These are phyloP conservation scores for Eleusine indica DNA, from an alignment of 176 grass and related monocot genomes.

Conservation along the genomic window DNA sequence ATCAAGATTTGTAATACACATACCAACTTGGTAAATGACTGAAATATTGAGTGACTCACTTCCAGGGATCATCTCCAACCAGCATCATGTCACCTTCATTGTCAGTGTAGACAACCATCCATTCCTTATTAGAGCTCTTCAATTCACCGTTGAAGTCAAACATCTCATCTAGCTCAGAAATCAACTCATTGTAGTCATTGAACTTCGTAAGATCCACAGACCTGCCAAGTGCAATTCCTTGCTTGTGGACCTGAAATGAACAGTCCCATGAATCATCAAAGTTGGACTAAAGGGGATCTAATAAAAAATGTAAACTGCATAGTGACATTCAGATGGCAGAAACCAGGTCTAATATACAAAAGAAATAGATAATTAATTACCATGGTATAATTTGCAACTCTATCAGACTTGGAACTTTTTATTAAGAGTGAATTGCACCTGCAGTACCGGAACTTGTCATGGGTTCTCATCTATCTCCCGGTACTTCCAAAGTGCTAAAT, in stretches of 20 bases:
- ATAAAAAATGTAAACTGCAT: neutral
- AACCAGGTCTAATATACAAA: constrained; percentile 1
- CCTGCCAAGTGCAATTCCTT: constrained; percentile 91
- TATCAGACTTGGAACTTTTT: neutral
- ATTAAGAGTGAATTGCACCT: neutral
- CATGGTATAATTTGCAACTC: neutral
- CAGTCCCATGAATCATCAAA: constrained; percentile 21
- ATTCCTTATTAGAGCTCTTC: constrained; percentile 62
- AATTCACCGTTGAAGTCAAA: constrained; percentile 89
- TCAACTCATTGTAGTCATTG: constrained; percentile 60
- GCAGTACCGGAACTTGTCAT: too few species aligned
- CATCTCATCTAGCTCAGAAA: constrained; percentile 85
- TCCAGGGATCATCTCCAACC: constrained; percentile 95
- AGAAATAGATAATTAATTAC: neutral
- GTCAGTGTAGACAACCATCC: constrained; percentile 93
- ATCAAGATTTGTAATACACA: constrained; percentile 22
- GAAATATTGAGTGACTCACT: constrained; percentile 52
- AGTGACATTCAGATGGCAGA: neutral
- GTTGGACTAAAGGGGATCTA: neutral
- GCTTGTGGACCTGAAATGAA: constrained; percentile 85
- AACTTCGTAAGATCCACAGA: constrained; percentile 96
- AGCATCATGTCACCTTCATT: constrained; percentile 98
- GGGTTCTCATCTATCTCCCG: too few species aligned
- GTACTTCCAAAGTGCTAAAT: too few species aligned
- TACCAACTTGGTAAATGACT: neutral